Evolutionary conservation across 768 basidiomycete genomes (phyloP).

Genomic region (Albatrellus ellisii): DNA sequence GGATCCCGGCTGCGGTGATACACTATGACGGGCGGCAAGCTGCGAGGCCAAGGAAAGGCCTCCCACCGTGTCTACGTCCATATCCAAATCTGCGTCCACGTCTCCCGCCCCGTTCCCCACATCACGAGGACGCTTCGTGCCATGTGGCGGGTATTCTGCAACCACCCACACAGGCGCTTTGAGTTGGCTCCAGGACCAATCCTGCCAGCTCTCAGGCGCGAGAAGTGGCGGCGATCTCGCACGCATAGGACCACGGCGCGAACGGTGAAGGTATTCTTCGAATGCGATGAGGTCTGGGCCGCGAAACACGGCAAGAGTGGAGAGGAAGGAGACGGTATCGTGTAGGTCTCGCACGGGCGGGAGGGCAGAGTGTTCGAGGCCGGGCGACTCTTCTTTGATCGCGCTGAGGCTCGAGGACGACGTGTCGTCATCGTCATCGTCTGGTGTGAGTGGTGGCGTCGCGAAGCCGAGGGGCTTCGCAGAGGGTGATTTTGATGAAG

Average conservation of each 20-base stretch:
- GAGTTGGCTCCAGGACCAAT: constrained; percentile 14
- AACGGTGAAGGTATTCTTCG: constrained; percentile 13
- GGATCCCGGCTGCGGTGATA: no score
- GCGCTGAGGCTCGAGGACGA: not conserved
- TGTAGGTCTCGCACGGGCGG: not conserved
- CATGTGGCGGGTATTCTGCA: constrained; percentile 1
- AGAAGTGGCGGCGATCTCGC: constrained; percentile 10
- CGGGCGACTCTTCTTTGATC: not conserved
- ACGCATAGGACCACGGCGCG: constrained; percentile 12
- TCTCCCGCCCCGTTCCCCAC: not conserved
- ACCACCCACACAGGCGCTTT: constrained; percentile 12
- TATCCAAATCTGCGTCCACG: not conserved
- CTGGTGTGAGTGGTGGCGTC: constrained; percentile 7
- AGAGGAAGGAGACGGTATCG: constrained; percentile 4
- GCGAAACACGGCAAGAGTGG: constrained; percentile 11
- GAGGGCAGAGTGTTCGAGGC: not conserved
- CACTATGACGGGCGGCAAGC: no score
- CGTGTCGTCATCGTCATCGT: constrained; percentile 8
- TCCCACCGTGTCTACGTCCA: not conserved
- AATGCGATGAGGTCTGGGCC: constrained; percentile 11
- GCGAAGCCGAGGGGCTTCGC: not conserved
- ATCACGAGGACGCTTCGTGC: not conserved
- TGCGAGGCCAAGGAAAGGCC: no score
- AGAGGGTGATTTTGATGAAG: constrained; percentile 1
- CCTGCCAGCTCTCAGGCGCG: constrained; percentile 11